These are phyloP conservation scores for Penicillium fimorum DNA, from an alignment of 495 filamentous ascomycete species.

Conservation along the genomic window DNA sequence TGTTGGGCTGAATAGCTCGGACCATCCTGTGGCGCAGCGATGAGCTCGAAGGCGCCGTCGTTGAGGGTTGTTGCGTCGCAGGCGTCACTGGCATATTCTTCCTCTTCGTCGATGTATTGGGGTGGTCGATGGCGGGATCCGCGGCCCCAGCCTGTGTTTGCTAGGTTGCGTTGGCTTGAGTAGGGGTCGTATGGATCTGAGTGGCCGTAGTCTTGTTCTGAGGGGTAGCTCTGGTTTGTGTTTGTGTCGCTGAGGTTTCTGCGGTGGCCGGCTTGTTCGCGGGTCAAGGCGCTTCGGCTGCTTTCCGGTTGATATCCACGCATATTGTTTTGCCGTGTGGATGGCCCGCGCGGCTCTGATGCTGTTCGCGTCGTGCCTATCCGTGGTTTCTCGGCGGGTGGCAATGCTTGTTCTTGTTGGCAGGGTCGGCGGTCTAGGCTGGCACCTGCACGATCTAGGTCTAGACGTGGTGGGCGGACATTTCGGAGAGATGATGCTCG, in stretches of 20 bases:
- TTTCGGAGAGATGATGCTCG: constrained; percentile 32
- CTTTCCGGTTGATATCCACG: constrained; percentile 25
- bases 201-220: constrained; percentile 52
- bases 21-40: constrained; percentile 37
- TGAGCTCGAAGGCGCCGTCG: constrained; percentile 82
- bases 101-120: constrained; percentile 71
- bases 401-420: constrained; percentile 14
- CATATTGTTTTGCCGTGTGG: constrained; percentile 25
- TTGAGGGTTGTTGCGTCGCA: constrained; percentile 61
- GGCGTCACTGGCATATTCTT: constrained; percentile 64
- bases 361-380: constrained; percentile 55
- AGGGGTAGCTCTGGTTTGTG: constrained; percentile 24
- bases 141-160: constrained; percentile 34
- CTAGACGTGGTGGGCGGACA: constrained; percentile 40
- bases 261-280: constrained; percentile 29
- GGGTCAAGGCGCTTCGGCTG: constrained; percentile 14
- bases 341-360: constrained; percentile 51
- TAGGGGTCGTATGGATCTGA: constrained; percentile 72
- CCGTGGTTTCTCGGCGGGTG: constrained; percentile 39
- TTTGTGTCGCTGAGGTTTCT: constrained; percentile 35
- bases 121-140: constrained; percentile 42
- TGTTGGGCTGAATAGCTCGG: constrained; percentile 12
- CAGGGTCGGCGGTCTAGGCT: constrained; percentile 27
- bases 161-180: constrained; percentile 26
- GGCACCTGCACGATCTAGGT: constrained; percentile 38